A percentile compares a stretch with the other conserved stretches of the same genome.
Conservation (phyloP, 371 early-diverging fungal species). For the Capniomyces stellatus region DNA sequence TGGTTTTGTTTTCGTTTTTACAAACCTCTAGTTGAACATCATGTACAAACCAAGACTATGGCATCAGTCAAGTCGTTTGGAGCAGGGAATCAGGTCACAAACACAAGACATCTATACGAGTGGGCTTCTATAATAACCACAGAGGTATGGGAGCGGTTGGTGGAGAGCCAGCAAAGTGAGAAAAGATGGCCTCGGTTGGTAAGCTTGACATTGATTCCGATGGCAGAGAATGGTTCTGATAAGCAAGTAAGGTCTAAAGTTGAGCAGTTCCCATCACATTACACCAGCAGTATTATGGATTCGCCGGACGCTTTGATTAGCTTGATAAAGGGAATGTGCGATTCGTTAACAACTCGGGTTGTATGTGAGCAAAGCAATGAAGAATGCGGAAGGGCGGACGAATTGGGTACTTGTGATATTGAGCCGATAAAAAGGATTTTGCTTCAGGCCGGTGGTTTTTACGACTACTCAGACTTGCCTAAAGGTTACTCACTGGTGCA, state of each 20-base stretch:
- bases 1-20: no score
- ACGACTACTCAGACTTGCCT: no score
- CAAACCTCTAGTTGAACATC: not conserved
- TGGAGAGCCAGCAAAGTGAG: slow-evolving; percentile 25
- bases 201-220: not conserved
- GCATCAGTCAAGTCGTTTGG: slow-evolving; percentile 35
- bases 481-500: no score
- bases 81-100: slow-evolving; percentile 12
- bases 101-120: slow-evolving; percentile 18
- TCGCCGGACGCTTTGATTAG: not conserved
- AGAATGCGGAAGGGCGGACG: no score
- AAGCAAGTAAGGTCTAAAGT: not conserved
- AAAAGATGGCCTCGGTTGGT: slow-evolving; percentile 30
- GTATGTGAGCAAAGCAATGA: no score
- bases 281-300: not conserved
- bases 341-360: no score
- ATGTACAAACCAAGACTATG: slow-evolving; percentile 30
- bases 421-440: not conserved
- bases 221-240: not conserved
- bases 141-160: slow-evolving; percentile 30
- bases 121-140: slow-evolving; percentile 39
- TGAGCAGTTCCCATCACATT: not conserved
- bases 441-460: not conserved
- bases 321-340: not conserved
- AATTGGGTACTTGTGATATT: no score